Conservation (phyloP, 352 stramenopile species). For the Globisporangium uncinulatum region DNA sequence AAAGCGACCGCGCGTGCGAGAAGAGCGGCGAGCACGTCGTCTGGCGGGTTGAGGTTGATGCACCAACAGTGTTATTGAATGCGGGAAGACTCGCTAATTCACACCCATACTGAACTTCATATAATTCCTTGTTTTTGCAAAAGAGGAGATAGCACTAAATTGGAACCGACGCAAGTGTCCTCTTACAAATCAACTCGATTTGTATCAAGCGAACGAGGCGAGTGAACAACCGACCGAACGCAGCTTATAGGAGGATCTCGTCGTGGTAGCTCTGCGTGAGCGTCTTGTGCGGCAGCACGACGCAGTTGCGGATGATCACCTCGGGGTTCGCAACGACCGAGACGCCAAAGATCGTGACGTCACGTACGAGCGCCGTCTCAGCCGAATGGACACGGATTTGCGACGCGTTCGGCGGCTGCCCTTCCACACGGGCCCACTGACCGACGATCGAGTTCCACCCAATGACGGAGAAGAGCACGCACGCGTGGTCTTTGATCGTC, state of each 20-base stretch:
- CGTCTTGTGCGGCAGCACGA: conserved; percentile 85
- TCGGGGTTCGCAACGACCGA: conserved; percentile 85
- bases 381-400: conserved; percentile 63
- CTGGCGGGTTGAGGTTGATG: too few species aligned
- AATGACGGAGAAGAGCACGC: conserved; percentile 83
- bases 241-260: conserved; percentile 79
- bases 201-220: too few species aligned
- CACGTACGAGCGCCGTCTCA: conserved; percentile 74
- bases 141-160: too few species aligned
- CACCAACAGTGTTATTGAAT: too few species aligned
- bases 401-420: conserved; percentile 73
- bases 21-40: too few species aligned
- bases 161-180: too few species aligned
- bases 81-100: too few species aligned
- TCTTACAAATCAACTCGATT: too few species aligned
- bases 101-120: too few species aligned
- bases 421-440: conserved; percentile 82
- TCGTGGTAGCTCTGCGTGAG: conserved; percentile 87
- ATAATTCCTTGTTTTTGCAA: too few species aligned
- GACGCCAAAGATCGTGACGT: conserved; percentile 86
- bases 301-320: conserved; percentile 87
- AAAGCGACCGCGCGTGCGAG: too few species aligned
- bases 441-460: conserved; percentile 88
- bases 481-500: conserved; percentile 86
- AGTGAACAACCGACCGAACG: too few species aligned